These are phyloP conservation scores for Fusarium sp. DNA, from an alignment of 2,329 filamentous ascomycete species.

Conservation along the genomic window DNA sequence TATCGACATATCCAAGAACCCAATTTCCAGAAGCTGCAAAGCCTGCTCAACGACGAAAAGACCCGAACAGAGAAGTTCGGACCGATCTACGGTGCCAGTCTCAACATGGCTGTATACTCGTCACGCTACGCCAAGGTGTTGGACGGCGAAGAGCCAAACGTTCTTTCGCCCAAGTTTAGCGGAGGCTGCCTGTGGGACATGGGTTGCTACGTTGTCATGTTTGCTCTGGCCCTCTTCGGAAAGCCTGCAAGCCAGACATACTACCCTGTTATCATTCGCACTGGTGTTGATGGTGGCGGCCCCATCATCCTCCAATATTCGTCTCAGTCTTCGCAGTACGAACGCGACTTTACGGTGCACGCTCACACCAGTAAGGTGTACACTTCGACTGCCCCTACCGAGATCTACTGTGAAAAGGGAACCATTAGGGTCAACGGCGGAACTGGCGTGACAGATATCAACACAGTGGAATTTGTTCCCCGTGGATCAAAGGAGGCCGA, in stretches of 20 bases:
- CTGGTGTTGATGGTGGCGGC: conserved; percentile 26
- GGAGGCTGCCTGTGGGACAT: conserved; percentile 36
- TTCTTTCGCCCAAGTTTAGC: conserved; percentile 30
- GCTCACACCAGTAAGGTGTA: conserved; percentile 32
- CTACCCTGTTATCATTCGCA: conserved; percentile 12
- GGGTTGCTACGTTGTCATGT: conserved; percentile 37
- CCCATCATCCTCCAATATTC: conserved; percentile 26
- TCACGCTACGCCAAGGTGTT: conserved; percentile 9
- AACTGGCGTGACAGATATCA: conserved; percentile 31
- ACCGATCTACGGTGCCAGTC: conserved; percentile 22
- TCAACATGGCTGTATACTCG: conserved; percentile 33
- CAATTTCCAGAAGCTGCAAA: conserved; percentile 32
- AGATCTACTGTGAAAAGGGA: conserved; percentile 37
- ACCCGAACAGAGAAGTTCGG: conserved; percentile 18
- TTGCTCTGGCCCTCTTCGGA: conserved; percentile 28
- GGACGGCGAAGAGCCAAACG: conserved; percentile 26
- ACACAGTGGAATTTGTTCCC: conserved; percentile 20
- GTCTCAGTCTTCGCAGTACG: conserved; percentile 18
- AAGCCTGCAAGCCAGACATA: conserved; percentile 23
- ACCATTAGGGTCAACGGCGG: conserved; percentile 26
- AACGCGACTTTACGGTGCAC: conserved; percentile 22
- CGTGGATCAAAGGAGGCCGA: conserved; percentile 22
- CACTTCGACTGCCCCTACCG: conserved; percentile 26
- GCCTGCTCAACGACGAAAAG: conserved; percentile 28
- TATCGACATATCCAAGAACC: conserved; percentile 38